Evolutionary conservation across 768 basidiomycete species (phyloP).

Genomic region (Rhizopogon vulgaris): DNA sequence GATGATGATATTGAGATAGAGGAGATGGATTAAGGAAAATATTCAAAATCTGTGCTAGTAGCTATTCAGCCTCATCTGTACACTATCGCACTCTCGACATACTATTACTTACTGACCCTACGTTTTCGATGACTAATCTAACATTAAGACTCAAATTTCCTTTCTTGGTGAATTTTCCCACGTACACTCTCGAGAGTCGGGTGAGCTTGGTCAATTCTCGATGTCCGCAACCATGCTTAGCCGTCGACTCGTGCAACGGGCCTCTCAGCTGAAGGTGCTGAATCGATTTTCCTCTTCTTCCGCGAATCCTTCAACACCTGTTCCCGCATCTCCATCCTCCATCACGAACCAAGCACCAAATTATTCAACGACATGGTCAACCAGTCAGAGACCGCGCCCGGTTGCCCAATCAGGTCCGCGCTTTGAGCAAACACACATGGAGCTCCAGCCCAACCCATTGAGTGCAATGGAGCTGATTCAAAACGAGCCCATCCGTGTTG

Average conservation of each 20-base stretch:
- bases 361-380: constrained; percentile 77
- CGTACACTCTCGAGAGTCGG: background rate
- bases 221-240: constrained; percentile 17
- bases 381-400: constrained; percentile 70
- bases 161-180: constrained; percentile 7
- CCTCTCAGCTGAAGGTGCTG: constrained; percentile 9
- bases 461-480: constrained; percentile 89
- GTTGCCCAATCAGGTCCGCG: constrained; percentile 58
- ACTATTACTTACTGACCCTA: too few relatives aligned
- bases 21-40: constrained; percentile 47
- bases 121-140: too few relatives aligned
- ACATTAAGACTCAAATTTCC: constrained; percentile 4
- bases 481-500: constrained; percentile 78
- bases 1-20: constrained; percentile 49
- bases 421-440: constrained; percentile 89
- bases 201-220: background rate
- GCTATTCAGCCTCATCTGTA: background rate
- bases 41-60: constrained; percentile 14
- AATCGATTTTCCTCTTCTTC: constrained; percentile 19
- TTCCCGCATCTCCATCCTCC: constrained; percentile 18
- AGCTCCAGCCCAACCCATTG: constrained; percentile 81
- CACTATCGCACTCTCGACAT: background rate
- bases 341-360: constrained; percentile 76
- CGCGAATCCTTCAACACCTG: constrained; percentile 7
- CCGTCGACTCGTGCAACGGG: constrained; percentile 19